Conservation (phyloP, 805 yeast species). For the Nakazawaea anatomiae region DNA sequence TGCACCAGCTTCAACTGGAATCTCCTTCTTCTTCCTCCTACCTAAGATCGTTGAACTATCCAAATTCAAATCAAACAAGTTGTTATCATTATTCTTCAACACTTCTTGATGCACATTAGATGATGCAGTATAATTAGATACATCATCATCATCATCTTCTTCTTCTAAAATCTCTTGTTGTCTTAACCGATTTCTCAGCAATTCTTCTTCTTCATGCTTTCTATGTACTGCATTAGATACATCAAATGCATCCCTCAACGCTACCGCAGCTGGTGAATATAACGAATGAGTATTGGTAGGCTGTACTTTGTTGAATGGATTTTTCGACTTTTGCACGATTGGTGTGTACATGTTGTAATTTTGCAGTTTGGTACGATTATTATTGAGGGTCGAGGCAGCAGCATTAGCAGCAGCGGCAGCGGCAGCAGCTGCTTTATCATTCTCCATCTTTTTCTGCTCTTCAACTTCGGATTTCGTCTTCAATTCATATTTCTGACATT, state of each 20-base stretch:
- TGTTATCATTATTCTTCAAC: neutral
- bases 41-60: conserved; percentile 49
- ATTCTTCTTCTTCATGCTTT: conserved; percentile 47
- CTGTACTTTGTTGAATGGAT: neutral
- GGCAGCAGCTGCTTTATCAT: neutral
- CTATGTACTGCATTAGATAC: conserved; percentile 57
- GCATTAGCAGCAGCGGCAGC: neutral
- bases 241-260: conserved; percentile 55
- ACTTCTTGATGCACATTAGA: conserved; percentile 6
- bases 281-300: conserved; percentile 19
- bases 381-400: no score
- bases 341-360: conserved; percentile 14
- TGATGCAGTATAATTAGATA: conserved; percentile 7
- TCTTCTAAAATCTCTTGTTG: conserved; percentile 18
- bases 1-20: neutral
- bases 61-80: conserved; percentile 39
- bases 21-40: conserved; percentile 27
- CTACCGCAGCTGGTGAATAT: conserved; percentile 54
- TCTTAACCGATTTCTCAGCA: conserved; percentile 16
- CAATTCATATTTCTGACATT: conserved; percentile 8
- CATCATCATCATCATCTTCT: conserved; percentile 32
- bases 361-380: neutral
- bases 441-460: neutral
- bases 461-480: conserved; percentile 8
- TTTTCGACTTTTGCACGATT: conserved; percentile 5